Evolutionary conservation across 345 rosid species (phyloP), one percentile per base, ranked within the genome.

Genomic region (Boechera stricta): DNA sequence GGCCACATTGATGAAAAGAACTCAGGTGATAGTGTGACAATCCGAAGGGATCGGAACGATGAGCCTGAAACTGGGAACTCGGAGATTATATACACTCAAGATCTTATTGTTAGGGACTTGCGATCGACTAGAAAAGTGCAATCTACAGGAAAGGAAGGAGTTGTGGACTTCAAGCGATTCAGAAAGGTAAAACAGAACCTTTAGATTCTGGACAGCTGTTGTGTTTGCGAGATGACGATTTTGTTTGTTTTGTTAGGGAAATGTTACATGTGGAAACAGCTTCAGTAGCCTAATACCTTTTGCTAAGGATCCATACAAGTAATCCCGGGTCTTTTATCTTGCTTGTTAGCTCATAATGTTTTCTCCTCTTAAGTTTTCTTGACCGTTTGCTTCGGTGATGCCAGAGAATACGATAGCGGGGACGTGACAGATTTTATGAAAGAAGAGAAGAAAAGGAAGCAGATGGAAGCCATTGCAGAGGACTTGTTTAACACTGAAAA

Each of bases 381-480:
- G 10, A 51, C 38, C 4, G 15, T 48, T n/a, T 77, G 29, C 28
- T 65, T 71, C 16, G 49, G 65, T 74, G 76, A 65, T 73, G 55
- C 11, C 61, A 94, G 98, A 77, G 92, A 90, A 53, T 72, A 83
- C 7, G 85, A 79, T 58, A 85, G 61, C 33, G 87, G 81, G 60
- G 92, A 86, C 9, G 65, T 84, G 77, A 82, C 76, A 18, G 85
- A 86, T 61, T 84, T 79, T 54, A 61, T 89, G 77, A 90, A 83
- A 79, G 93, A 90, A 87, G 98, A 94, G 81, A 90, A 85, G 78
- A 92, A 77, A 77, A 86, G 92, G 76, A 92, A 89, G 86, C 88
- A 94, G 78, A 73, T 77, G 88, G 98, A 94, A 81, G 95, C 98
- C 60, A 67, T 88, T 73, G 97, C 95, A 31, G 98, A 94, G 77